A percentile compares a stretch with the other conserved stretches of the same genome.
Evolutionary conservation across 352 stramenopile species (phyloP).

Genomic region (Blastocystis sp.): DNA sequence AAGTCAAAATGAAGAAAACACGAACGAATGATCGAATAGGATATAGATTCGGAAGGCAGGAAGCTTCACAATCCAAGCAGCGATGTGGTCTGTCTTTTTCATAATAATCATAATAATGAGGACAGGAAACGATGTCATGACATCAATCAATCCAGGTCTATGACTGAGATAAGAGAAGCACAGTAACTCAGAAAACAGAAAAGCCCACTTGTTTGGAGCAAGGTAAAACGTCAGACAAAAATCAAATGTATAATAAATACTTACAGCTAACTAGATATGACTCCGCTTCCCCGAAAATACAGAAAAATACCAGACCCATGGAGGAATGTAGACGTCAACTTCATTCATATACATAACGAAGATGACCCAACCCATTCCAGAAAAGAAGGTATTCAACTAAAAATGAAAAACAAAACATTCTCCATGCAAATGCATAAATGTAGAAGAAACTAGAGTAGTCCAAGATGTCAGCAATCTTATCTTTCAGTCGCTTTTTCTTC

Average conservation of each 20-base stretch:
- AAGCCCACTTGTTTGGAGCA: conserved; percentile 37
- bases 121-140: conserved; percentile 35
- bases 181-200: conserved; percentile 25
- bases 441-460: conserved; percentile 55
- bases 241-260: conserved; percentile 55
- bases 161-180: neutral
- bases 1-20: neutral
- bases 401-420: neutral
- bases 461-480: conserved; percentile 17
- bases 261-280: conserved; percentile 8
- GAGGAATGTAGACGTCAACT: conserved; percentile 26
- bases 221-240: conserved; percentile 51
- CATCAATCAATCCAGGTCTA: conserved; percentile 38
- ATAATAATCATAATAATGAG: conserved; percentile 51
- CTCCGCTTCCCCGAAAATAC: neutral
- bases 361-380: conserved; percentile 26
- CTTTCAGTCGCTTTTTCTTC: conserved; percentile 22
- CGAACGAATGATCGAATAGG: neutral
- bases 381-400: conserved; percentile 57
- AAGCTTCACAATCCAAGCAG: conserved; percentile 45
- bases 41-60: conserved; percentile 55
- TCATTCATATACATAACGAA: conserved; percentile 60
- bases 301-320: conserved; percentile 53
- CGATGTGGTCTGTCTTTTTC: conserved; percentile 6
- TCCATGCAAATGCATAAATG: conserved; percentile 8